Evolutionary conservation across 805 yeast species (phyloP), one percentile per base, ranked within the genome.

Genomic region (Starmerella gropengiesseri): DNA sequence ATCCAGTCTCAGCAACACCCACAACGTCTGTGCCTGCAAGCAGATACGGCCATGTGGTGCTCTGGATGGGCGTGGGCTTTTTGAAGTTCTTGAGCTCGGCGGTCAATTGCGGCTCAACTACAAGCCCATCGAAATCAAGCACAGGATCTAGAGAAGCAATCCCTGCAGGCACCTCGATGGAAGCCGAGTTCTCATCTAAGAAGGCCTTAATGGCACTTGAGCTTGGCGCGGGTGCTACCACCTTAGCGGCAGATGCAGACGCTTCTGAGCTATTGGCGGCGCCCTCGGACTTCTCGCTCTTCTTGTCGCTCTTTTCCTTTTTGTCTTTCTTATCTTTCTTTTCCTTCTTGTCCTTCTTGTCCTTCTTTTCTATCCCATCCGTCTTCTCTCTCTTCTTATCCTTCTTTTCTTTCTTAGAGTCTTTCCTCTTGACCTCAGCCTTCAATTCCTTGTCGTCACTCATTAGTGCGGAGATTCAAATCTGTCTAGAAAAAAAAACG

Each of bases 1-100:
- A 84, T 29, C 98, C 98, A 3, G 98, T 89, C 65, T 89, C 96
- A 12, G 98, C 98, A 51, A 89, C 95, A 61, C 97, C 98, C 52
- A 89, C 75, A 20, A 87, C 94, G 60, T 89, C 98, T 45, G 78
- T 72, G 14, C 81, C 81, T 17, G 74, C 65, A 39, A 86, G 65
- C 41, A 89, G 65, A 58, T 75, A 85, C 51, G 98, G 97, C 97
- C 97, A 91, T 7, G 96, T 74, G 34, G 77, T 84, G 25, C 95
- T 74, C 67, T 89, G 98, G 55, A 89, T 89, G 28, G 97, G 97
- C 6, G 97, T 87, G 42, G 98, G 99, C 55, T 76, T 78, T 13
- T 84, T 80, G 66, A 83, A 91, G 54, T 77, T 75, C 30, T 75
- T 65, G 36, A 89, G 69, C 36, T 73, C 76, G n/a, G 66, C 55